Conservation (phyloP, 345 rosid genomes). For the Schrenkiella parvula region DNA sequence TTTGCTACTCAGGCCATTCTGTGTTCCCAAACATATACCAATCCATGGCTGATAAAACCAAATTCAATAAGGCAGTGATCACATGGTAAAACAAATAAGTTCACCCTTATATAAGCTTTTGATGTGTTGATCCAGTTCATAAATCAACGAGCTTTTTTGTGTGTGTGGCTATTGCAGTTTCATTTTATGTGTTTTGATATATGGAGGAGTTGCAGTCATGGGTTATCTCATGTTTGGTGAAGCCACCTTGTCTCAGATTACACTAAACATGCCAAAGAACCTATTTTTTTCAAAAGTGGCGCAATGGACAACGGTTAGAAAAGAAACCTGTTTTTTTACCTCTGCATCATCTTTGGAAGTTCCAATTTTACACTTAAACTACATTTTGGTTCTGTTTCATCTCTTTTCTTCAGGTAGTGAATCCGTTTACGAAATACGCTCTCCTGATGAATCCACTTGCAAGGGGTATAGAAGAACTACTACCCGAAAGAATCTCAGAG, state of each 20-base stretch:
- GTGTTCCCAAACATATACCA: constrained; percentile 95
- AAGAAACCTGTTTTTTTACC: background rate
- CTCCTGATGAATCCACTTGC: constrained; percentile 83
- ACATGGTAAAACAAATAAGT: constrained; percentile 39
- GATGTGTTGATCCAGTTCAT: background rate
- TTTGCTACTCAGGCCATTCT: constrained; percentile 80
- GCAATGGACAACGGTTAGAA: constrained; percentile 79
- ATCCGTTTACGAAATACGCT: constrained; percentile 90
- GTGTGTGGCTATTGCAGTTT: constrained; percentile 51
- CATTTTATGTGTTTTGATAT: constrained; percentile 48
- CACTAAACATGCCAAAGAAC: constrained; percentile 75
- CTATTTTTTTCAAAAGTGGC: constrained; percentile 62
- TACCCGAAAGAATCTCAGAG: constrained; percentile 51
- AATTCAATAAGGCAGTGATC: constrained; percentile 63
- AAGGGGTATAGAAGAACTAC: constrained; percentile 84
- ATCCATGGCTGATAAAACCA: constrained; percentile 89
- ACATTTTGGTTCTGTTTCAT: constrained; percentile 9
- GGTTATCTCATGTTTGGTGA: constrained; percentile 89
- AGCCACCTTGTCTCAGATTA: constrained; percentile 82
- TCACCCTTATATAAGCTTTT: constrained; percentile 12
- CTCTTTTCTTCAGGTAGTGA: constrained; percentile 56
- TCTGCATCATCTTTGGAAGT: background rate
- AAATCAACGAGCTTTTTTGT: background rate
- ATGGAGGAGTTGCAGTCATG: constrained; percentile 75
- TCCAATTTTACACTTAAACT: background rate